Evolutionary conservation across 2,329 filamentous ascomycete species (phyloP).

Genomic region (Madurella mycetomatis): DNA sequence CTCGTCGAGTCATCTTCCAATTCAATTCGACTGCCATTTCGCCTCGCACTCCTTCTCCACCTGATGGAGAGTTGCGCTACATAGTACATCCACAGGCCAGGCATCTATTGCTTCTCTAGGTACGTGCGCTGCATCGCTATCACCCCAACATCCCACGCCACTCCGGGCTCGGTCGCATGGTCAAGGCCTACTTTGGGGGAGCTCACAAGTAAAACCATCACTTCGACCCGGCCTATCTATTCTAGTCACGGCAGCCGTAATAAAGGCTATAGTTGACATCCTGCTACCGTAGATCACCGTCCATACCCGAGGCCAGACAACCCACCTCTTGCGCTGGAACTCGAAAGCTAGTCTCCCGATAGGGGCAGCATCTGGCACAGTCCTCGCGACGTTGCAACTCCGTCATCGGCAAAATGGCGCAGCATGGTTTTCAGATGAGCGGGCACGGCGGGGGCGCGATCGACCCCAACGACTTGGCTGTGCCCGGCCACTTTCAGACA

Average conservation of each 20-base stretch:
- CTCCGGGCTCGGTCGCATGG: neutral
- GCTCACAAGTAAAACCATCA: neutral
- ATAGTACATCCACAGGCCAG: neutral
- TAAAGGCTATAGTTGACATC: neutral
- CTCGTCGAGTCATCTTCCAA: neutral
- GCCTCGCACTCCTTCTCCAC: slow-evolving; percentile 1
- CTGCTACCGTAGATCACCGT: neutral
- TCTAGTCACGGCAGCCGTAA: neutral
- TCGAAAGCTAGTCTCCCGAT: neutral
- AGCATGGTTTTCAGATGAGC: slow-evolving; percentile 55
- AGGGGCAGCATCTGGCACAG: neutral
- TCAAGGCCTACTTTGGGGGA: neutral
- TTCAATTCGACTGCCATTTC: slow-evolving; percentile 1
- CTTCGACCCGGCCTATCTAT: neutral
- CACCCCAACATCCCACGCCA: neutral
- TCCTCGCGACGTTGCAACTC: neutral
- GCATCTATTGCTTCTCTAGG: slow-evolving; percentile 5
- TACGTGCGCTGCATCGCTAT: slow-evolving; percentile 4
- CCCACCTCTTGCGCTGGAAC: neutral
- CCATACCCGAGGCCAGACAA: neutral
- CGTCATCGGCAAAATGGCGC: slow-evolving; percentile 42
- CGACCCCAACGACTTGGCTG: slow-evolving; percentile 80
- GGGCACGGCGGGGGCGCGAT: slow-evolving; percentile 58
- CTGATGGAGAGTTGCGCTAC: slow-evolving; percentile 15
- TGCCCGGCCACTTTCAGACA: slow-evolving; percentile 57